phyloP scores from a whole-genome alignment of 2,329 filamentous ascomycete genomes.

The Mycosphaerelloides madeirae region DNA sequence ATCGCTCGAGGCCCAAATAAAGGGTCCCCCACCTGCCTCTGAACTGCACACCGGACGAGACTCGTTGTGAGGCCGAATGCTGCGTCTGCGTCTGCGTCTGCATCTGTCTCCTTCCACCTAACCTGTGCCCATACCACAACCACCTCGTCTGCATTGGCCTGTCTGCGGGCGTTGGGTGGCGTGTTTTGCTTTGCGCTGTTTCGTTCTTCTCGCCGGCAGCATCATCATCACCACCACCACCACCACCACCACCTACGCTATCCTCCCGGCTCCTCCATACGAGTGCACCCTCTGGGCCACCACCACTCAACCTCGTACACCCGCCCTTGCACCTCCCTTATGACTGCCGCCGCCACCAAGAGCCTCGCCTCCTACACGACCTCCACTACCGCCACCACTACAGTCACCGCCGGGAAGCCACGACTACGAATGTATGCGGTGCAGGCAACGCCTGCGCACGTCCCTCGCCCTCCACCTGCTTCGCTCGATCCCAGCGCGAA shows the following conservation, averaged over 20 bases:
- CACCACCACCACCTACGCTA: neutral
- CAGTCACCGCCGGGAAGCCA: constrained; percentile 1
- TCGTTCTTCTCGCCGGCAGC: constrained; percentile 1
- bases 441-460: constrained; percentile 14
- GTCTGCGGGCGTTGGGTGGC: constrained; percentile 10
- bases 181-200: constrained; percentile 14
- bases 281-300: too few species aligned
- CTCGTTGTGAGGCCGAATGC: too few species aligned
- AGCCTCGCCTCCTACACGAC: constrained; percentile 1
- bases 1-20: too few species aligned
- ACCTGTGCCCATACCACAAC: neutral
- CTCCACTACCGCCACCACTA: neutral
- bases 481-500: neutral
- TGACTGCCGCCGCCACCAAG: constrained; percentile 3
- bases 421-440: constrained; percentile 18
- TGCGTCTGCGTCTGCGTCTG: neutral
- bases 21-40: too few species aligned
- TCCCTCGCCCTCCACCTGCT: constrained; percentile 3
- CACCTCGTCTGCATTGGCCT: constrained; percentile 4
- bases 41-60: too few species aligned
- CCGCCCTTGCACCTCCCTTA: neutral
- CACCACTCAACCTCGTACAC: too few species aligned
- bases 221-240: neutral
- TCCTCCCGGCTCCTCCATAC: neutral
- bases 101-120: too few species aligned